A percentile compares a stretch with the other conserved stretches of the same genome.
Conservation (phyloP, 108 stramenopile species). For the Skeletonema potamos region DNA sequence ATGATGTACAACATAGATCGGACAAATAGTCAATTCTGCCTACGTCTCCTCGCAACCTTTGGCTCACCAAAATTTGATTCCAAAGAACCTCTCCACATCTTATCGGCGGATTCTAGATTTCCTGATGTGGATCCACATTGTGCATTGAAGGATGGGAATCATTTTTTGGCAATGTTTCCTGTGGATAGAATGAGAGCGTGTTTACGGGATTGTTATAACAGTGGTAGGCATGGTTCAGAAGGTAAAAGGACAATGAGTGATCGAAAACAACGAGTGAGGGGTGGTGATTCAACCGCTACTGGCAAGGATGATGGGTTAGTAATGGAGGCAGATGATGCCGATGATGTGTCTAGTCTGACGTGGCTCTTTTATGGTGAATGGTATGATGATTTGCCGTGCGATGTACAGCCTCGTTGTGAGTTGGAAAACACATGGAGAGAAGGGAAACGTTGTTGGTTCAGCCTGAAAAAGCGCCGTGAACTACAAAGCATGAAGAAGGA, state of each 20-base stretch:
- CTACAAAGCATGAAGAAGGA: neutral
- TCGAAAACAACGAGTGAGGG: neutral
- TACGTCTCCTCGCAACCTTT: conserved; percentile 49
- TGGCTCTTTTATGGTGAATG: conserved; percentile 4
- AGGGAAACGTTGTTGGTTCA: neutral
- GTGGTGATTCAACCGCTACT: neutral
- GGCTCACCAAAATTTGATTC: conserved; percentile 57
- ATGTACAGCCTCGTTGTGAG: neutral
- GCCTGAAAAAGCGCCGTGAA: neutral
- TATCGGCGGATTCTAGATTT: conserved; percentile 53
- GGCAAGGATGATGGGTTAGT: neutral
- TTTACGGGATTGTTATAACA: neutral
- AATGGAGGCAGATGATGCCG: neutral
- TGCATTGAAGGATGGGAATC: conserved; percentile 47
- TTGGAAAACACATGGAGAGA: neutral
- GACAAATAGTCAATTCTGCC: neutral
- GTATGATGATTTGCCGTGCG: conserved; percentile 1
- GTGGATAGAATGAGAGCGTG: neutral
- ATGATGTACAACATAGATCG: neutral
- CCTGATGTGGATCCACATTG: conserved; percentile 49
- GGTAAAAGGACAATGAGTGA: neutral
- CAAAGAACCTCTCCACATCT: conserved; percentile 43
- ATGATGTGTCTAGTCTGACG: neutral
- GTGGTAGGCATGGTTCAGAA: neutral
- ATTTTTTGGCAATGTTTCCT: conserved; percentile 64